Evolutionary conservation across 2,329 filamentous ascomycete genomes (phyloP).

Genomic region (Plenodomus lindquistii): DNA sequence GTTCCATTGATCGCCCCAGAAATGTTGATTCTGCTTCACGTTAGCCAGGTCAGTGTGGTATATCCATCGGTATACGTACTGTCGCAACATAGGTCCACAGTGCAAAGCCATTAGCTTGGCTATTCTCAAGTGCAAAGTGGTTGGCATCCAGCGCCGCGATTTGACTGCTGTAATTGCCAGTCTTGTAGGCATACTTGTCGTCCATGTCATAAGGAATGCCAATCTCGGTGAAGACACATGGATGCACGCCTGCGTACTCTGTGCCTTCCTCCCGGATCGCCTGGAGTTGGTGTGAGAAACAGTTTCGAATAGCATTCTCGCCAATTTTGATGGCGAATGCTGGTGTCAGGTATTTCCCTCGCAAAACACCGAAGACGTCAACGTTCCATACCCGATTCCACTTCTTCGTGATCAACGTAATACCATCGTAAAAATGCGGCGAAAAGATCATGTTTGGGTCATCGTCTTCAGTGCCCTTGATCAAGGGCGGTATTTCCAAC

Average conservation of each 20-base stretch:
- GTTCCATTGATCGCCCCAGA: slow-evolving; percentile 94
- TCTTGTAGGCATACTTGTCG: slow-evolving; percentile 91
- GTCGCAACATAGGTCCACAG: slow-evolving; percentile 83
- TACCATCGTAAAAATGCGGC: slow-evolving; percentile 94
- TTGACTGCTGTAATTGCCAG: slow-evolving; percentile 92
- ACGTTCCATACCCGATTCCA: slow-evolving; percentile 99
- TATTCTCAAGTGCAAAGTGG: slow-evolving; percentile 87
- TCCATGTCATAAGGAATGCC: slow-evolving; percentile 99
- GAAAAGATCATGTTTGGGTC: slow-evolving; percentile 90
- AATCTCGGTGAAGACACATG: slow-evolving; percentile 90
- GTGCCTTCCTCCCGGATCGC: slow-evolving; percentile 83
- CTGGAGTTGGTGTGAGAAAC: slow-evolving; percentile 82
- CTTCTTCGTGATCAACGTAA: slow-evolving; percentile 96
- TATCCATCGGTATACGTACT: slow-evolving; percentile 49
- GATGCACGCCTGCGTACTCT: slow-evolving; percentile 86
- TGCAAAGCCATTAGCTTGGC: slow-evolving; percentile 80
- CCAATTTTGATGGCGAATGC: slow-evolving; percentile 92
- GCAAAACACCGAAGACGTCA: slow-evolving; percentile 88
- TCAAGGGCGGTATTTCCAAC: slow-evolving; percentile 83
- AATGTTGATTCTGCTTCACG: slow-evolving; percentile 72
- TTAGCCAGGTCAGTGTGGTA: slow-evolving; percentile 15
- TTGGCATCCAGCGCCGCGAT: slow-evolving; percentile 94
- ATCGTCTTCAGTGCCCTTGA: slow-evolving; percentile 87
- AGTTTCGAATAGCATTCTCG: slow-evolving; percentile 92
- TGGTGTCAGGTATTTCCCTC: slow-evolving; percentile 84